These are phyloP conservation scores for Aspergillus melleus DNA, from an alignment of 2,329 filamentous ascomycete genomes.

Conservation along the genomic window DNA sequence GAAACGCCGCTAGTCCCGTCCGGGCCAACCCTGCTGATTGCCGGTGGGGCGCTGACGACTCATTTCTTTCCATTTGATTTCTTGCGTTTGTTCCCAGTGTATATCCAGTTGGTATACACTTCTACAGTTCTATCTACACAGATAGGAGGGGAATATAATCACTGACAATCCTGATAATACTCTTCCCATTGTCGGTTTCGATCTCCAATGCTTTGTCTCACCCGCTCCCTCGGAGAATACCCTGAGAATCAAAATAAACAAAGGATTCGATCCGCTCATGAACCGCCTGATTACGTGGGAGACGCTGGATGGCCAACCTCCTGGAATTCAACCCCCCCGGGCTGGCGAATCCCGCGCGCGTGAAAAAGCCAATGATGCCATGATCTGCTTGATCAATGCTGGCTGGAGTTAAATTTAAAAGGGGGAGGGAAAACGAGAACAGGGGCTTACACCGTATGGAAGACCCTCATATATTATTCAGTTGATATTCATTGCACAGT, in stretches of 20 bases:
- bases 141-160: too few species aligned
- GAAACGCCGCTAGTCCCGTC: constrained; percentile 18
- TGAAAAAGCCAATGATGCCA: not conserved
- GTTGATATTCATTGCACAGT: too few species aligned
- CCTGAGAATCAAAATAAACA: not conserved
- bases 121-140: too few species aligned
- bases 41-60: constrained; percentile 16
- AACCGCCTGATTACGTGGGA: not conserved
- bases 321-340: not conserved
- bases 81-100: too few species aligned
- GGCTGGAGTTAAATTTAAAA: not conserved
- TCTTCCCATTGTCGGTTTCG: too few species aligned
- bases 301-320: not conserved
- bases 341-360: not conserved
- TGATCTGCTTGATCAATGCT: not conserved
- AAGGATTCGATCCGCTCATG: not conserved
- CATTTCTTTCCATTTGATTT: not conserved
- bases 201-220: not conserved
- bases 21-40: constrained; percentile 8
- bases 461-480: too few species aligned
- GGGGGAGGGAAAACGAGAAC: not conserved
- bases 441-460: too few species aligned
- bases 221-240: too few species aligned
- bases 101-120: too few species aligned
- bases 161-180: too few species aligned